Evolutionary conservation across 2,329 filamentous ascomycete species (phyloP), one percentile per base, ranked within the genome.

Genomic region (Tympanopsis confertula): DNA sequence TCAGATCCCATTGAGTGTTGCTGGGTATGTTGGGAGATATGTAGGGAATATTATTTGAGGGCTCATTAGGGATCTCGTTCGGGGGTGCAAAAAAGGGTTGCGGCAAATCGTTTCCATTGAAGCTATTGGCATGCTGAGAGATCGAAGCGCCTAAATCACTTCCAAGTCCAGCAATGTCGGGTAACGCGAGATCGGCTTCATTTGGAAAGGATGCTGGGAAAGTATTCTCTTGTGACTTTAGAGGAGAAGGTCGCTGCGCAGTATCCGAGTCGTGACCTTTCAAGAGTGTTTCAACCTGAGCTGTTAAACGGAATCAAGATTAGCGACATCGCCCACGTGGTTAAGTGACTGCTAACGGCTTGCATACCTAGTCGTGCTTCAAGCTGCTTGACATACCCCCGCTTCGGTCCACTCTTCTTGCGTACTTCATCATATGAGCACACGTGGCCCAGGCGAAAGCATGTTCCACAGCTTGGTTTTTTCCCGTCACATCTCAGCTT

Each of bases 401-500:
- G 39, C 20, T 37, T 37, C 14, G 37, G 40, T 19, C 42, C 26
- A 20, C 20, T 4, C 30, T 43, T 36, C 38, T 52, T 50, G 22
- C 52, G 43, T 1, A 45, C 39, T 10, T 49, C 42, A 7, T 51
- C 51, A 43, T 55, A 56, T 12, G 45, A 41, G 14, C 53, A 56
- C 10, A 41, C 42, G 1, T 38, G 35, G 1, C 42, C 40, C 1
- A 47, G 40, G 18, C 42, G 44, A 5, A 38, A 33, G 38, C 53
- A 56, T 1, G 52, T 50, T 5, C 41, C 38, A 15, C 53, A 56
- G 3, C 20, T 39, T 2, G 50, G 50, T 20, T 36, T 43, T 1
- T 40, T 28, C n/a, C 51, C 50, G 30, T 56, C 51, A 41, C 52
- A 56, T 36, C 47, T 52, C 13, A 54, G 39, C 37, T 56, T 56